A percentile compares a stretch with the other conserved stretches of the same genome.
Conservation (phyloP, 495 filamentous ascomycete genomes). For the Podospora pseudopauciseta region DNA sequence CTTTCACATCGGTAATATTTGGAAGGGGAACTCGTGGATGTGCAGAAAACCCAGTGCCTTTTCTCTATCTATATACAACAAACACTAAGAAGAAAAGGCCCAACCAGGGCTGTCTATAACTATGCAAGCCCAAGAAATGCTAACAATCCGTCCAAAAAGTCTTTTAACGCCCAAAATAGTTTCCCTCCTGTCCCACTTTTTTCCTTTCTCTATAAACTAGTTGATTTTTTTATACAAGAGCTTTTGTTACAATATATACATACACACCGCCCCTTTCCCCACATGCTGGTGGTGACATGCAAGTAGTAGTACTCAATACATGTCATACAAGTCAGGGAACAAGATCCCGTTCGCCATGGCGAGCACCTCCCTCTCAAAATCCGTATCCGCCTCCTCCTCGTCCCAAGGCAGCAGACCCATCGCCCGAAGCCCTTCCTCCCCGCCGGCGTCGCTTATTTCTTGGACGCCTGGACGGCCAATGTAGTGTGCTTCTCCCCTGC, state of each 20-base stretch:
- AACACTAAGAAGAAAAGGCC: background rate
- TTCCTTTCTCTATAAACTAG: background rate
- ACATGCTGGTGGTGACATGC: too few species aligned
- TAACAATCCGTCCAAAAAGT: background rate
- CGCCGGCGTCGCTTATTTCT: constrained; percentile 42
- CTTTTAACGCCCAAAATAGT: background rate
- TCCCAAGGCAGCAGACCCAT: constrained; percentile 50
- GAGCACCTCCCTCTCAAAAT: constrained; percentile 33
- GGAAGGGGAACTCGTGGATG: too few species aligned
- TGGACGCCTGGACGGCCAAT: constrained; percentile 49
- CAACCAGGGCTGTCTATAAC: background rate
- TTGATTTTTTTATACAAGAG: background rate
- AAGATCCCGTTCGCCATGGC: constrained; percentile 43
- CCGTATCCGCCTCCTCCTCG: constrained; percentile 26
- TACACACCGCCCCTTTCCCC: background rate
- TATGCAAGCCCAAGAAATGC: background rate
- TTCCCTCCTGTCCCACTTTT: background rate
- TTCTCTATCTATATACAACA: background rate
- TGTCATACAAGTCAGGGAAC: constrained; percentile 44
- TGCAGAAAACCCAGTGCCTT: background rate
- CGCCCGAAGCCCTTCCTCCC: constrained; percentile 41
- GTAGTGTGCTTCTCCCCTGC: constrained; percentile 52
- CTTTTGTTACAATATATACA: constrained; percentile 4
- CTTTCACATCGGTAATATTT: too few species aligned
- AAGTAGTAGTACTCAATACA: constrained; percentile 13